phyloP scores from a whole-genome alignment of 257 asterid genomes.

The Catharanthus roseus region DNA sequence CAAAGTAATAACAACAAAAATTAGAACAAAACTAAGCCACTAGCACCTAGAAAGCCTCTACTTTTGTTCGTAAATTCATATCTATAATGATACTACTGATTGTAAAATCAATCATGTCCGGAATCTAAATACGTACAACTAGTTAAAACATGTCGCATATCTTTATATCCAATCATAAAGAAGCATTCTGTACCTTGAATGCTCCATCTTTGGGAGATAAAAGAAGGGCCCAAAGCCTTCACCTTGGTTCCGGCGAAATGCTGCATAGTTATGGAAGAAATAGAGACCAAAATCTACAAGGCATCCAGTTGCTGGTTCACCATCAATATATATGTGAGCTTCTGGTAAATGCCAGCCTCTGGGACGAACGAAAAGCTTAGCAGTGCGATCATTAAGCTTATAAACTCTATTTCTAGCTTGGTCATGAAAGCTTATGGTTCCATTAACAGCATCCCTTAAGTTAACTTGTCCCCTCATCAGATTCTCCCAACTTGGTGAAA shows the following conservation, averaged over 20 bases:
- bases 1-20: background rate
- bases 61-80: background rate
- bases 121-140: too few relatives aligned
- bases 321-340: constrained; percentile 84
- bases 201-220: constrained; percentile 96
- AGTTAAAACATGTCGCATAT: too few relatives aligned
- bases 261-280: constrained; percentile 64
- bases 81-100: background rate
- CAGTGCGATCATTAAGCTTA: constrained; percentile 66
- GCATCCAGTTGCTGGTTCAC: constrained; percentile 81
- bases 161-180: background rate
- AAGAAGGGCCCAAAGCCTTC: constrained; percentile 84
- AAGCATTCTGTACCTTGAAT: constrained; percentile 45
- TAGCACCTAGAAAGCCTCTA: too few relatives aligned
- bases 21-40: too few relatives aligned
- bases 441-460: constrained; percentile 77
- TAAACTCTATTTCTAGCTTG: constrained; percentile 65
- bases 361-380: constrained; percentile 96
- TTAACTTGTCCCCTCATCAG: constrained; percentile 77
- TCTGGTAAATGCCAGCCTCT: constrained; percentile 98
- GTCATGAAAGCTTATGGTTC: constrained; percentile 73
- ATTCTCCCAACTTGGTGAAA: constrained; percentile 93
- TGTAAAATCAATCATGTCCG: too few relatives aligned
- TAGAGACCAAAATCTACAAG: constrained; percentile 90
- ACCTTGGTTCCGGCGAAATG: constrained; percentile 64